These are phyloP conservation scores for Paecilomyces variotii DNA, from an alignment of 2,329 filamentous ascomycete genomes.

Conservation along the genomic window DNA sequence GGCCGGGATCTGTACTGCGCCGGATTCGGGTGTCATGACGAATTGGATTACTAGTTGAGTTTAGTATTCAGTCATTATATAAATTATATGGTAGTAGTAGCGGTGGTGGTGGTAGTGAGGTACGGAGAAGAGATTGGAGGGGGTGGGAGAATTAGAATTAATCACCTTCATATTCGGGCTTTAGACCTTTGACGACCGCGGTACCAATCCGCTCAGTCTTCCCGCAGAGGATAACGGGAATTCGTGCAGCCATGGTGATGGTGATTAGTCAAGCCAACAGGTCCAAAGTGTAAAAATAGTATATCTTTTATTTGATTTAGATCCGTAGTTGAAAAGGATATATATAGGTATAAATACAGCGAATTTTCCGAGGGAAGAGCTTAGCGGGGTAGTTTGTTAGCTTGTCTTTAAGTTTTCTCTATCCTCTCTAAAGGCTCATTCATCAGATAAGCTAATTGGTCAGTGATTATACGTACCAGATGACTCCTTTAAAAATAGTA, in stretches of 20 bases:
- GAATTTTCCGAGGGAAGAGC: background rate
- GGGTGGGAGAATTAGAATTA: background rate
- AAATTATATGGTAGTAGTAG: too few species aligned
- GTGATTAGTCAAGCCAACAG: background rate
- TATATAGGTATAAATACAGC: background rate
- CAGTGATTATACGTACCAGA: background rate
- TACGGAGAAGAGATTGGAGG: background rate
- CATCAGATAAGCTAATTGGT: background rate
- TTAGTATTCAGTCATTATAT: background rate
- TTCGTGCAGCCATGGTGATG: background rate
- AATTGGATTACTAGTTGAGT: constrained; percentile 16
- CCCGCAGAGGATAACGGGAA: constrained; percentile 12
- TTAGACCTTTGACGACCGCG: constrained; percentile 11
- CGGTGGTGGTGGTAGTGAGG: too few species aligned
- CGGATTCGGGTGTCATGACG: constrained; percentile 10
- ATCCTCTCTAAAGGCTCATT: background rate
- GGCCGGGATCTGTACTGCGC: constrained; percentile 9
- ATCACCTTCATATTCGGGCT: constrained; percentile 16
- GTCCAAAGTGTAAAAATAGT: background rate
- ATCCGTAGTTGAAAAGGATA: background rate
- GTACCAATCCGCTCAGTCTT: constrained; percentile 12
- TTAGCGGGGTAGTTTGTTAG: background rate
- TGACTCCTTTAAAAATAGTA: too few species aligned
- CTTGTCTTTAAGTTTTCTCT: background rate
- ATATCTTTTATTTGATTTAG: too few species aligned